Evolutionary conservation across 2,329 filamentous ascomycete genomes (phyloP).

Genomic region (Ustulina deusta): DNA sequence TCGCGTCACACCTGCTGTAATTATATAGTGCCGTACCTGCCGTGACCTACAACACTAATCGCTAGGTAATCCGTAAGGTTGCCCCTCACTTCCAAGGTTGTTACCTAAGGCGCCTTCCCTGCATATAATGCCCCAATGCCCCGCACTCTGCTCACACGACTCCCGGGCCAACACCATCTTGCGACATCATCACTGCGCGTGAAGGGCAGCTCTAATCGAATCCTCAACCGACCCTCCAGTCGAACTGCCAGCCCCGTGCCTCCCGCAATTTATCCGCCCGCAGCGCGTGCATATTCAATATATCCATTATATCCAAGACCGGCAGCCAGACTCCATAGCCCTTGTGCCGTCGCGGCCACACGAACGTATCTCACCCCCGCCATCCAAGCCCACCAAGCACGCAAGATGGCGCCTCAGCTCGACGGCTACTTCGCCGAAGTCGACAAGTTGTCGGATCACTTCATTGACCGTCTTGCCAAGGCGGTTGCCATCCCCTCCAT

Average conservation of each 20-base stretch:
- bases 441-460: slow-evolving; percentile 80
- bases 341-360: slow-evolving; percentile 39
- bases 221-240: neutral
- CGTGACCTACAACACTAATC: slow-evolving; percentile 16
- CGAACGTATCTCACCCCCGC: slow-evolving; percentile 65
- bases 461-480: slow-evolving; percentile 89
- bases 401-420: slow-evolving; percentile 89
- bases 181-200: slow-evolving; percentile 19
- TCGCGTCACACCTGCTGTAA: neutral
- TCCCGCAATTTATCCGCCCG: neutral
- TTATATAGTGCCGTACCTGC: neutral
- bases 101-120: neutral
- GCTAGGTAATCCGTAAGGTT: slow-evolving; percentile 28
- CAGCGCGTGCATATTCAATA: slow-evolving; percentile 5
- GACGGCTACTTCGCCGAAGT: slow-evolving; percentile 95
- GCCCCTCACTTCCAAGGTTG: slow-evolving; percentile 32
- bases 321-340: neutral
- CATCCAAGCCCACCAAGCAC: slow-evolving; percentile 69
- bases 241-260: neutral
- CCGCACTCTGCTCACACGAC: slow-evolving; percentile 43
- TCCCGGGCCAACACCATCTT: slow-evolving; percentile 30
- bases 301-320: slow-evolving; percentile 7
- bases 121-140: slow-evolving; percentile 40
- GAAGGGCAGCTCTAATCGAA: slow-evolving; percentile 14
- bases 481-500: slow-evolving; percentile 96